phyloP scores from a whole-genome alignment of 2,329 filamentous ascomycete genomes.

The Alternaria triticina region DNA sequence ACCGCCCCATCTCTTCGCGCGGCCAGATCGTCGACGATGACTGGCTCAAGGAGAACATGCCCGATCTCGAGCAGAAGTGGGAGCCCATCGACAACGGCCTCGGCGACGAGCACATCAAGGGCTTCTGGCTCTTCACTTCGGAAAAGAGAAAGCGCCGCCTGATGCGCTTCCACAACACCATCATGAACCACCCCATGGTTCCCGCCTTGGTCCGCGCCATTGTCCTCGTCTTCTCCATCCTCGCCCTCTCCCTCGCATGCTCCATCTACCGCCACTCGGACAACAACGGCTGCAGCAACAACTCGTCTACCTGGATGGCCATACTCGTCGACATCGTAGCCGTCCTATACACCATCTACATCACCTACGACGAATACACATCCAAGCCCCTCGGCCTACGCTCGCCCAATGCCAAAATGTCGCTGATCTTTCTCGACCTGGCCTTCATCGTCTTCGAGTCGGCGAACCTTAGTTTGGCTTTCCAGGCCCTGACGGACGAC shows the following conservation, averaged over 20 bases:
- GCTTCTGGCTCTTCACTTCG: constrained; percentile 57
- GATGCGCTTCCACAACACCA: constrained; percentile 68
- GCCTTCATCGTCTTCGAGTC: constrained; percentile 98
- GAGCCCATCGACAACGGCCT: constrained; percentile 61
- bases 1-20: constrained; percentile 35
- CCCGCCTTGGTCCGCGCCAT: constrained; percentile 82
- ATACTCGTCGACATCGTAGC: constrained; percentile 88
- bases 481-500: constrained; percentile 75
- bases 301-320: constrained; percentile 80
- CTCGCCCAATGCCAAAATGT: constrained; percentile 81
- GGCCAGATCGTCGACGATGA: constrained; percentile 49
- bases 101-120: constrained; percentile 55
- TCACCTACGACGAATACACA: constrained; percentile 96
- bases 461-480: constrained; percentile 87
- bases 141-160: constrained; percentile 60
- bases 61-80: constrained; percentile 58
- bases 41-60: constrained; percentile 59
- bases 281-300: constrained; percentile 48
- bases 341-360: constrained; percentile 88
- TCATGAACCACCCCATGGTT: constrained; percentile 83
- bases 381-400: constrained; percentile 90
- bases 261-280: constrained; percentile 68
- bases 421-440: constrained; percentile 87
- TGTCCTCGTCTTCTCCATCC: constrained; percentile 81
- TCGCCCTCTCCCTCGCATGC: constrained; percentile 79